These are phyloP conservation scores for Murraya paniculata DNA, from an alignment of 345 rosid species.

Conservation along the genomic window DNA sequence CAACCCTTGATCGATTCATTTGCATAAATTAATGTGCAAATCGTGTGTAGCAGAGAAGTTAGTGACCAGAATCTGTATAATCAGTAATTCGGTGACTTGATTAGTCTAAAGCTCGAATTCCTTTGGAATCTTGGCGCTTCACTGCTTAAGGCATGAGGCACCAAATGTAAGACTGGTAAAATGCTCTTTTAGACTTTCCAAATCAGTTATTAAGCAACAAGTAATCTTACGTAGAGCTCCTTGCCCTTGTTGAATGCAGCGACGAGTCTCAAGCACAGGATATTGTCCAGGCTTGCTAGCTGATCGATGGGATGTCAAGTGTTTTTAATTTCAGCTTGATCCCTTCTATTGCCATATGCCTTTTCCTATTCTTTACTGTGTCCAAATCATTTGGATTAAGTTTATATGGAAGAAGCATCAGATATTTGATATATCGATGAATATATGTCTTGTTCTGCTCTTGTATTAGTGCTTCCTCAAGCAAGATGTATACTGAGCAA, in stretches of 20 bases:
- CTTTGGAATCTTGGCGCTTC: background rate
- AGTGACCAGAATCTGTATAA: background rate
- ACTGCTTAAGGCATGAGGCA: background rate
- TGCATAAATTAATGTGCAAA: background rate
- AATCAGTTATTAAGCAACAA: background rate
- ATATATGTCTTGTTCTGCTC: background rate
- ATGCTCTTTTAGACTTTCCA: background rate
- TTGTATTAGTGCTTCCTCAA: background rate
- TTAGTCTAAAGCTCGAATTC: background rate
- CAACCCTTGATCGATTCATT: constrained; percentile 35
- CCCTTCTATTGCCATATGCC: background rate
- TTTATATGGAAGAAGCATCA: background rate
- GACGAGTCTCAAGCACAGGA: background rate
- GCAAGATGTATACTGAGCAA: background rate
- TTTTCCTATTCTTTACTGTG: background rate
- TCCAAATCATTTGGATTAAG: background rate
- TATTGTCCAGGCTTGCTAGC: background rate
- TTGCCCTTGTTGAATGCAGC: background rate
- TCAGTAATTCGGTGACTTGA: background rate
- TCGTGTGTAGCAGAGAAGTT: background rate
- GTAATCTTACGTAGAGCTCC: background rate
- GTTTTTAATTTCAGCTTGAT: background rate
- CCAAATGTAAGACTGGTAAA: background rate
- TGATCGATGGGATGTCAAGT: background rate
- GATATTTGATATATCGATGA: background rate